phyloP scores from a whole-genome alignment of 1,284 basidiomycete species.

The Melanopsichium pennsylvanicum region DNA sequence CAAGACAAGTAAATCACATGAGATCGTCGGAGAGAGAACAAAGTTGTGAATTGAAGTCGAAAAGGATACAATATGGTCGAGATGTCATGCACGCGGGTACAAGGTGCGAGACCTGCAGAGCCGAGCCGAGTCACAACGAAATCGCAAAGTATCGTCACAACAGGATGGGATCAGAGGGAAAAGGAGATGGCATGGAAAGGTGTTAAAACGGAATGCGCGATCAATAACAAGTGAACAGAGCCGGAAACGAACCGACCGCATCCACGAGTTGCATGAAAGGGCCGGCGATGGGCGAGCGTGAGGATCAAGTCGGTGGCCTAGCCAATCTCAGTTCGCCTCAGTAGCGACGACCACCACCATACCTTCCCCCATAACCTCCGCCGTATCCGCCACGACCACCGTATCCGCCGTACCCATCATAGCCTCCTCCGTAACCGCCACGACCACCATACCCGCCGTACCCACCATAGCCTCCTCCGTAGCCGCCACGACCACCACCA shows the following conservation, averaged over 20 bases:
- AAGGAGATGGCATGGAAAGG: slow-evolving; percentile 4
- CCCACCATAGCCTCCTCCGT: background rate
- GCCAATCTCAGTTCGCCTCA: background rate
- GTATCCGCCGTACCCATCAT: background rate
- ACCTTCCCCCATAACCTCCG: background rate
- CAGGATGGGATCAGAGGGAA: background rate
- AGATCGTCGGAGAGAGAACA: background rate
- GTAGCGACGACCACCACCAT: background rate
- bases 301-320: background rate
- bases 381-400: background rate
- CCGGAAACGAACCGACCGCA: background rate
- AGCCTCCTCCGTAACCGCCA: background rate
- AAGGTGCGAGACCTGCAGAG: too few species aligned
- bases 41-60: background rate
- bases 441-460: background rate
- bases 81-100: too few species aligned
- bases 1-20: too few species aligned
- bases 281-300: background rate
- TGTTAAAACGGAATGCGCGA: slow-evolving; percentile 12
- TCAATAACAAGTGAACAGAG: background rate
- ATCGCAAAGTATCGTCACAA: background rate
- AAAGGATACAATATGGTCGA: too few species aligned
- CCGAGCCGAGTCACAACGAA: too few species aligned
- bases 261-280: background rate
- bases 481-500: background rate